Percentiles rank a stretch among this genome's conserved stretches.
phyloP scores from a whole-genome alignment of 768 basidiomycete species.

The Lyophyllum shimeji region DNA sequence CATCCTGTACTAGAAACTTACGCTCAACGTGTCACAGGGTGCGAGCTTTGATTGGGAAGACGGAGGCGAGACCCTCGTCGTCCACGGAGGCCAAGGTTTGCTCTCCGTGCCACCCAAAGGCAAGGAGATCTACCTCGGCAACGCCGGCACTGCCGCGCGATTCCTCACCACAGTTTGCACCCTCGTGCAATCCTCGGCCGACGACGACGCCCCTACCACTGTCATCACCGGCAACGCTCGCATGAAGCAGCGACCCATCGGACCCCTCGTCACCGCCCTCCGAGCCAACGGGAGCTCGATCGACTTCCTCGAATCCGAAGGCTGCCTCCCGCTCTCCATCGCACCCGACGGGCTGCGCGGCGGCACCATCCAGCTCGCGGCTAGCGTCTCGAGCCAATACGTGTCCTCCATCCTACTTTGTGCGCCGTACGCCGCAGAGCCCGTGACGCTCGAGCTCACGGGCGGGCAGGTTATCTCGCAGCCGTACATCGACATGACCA shows the following conservation, averaged over 20 bases:
- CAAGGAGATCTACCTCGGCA: slow-evolving; percentile 92
- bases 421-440: slow-evolving; percentile 85
- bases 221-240: slow-evolving; percentile 95
- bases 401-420: slow-evolving; percentile 96
- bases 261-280: slow-evolving; percentile 90
- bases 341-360: slow-evolving; percentile 82
- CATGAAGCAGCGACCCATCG: slow-evolving; percentile 99
- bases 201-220: slow-evolving; percentile 49
- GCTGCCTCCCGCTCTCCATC: slow-evolving; percentile 89
- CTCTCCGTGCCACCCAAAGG: slow-evolving; percentile 76
- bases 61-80: slow-evolving; percentile 91
- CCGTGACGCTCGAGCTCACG: slow-evolving; percentile 85
- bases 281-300: slow-evolving; percentile 77
- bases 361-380: slow-evolving; percentile 81
- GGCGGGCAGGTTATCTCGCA: slow-evolving; percentile 98
- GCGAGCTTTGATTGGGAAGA: slow-evolving; percentile 96
- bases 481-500: slow-evolving; percentile 99
- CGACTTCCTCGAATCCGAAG: slow-evolving; percentile 73
- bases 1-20: not conserved
- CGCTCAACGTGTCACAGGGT: slow-evolving; percentile 50
- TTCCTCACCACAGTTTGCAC: slow-evolving; percentile 97
- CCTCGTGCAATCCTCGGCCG: slow-evolving; percentile 57
- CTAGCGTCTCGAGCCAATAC: slow-evolving; percentile 96
- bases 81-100: slow-evolving; percentile 80
- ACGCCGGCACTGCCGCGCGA: slow-evolving; percentile 96